Evolutionary conservation across 1,139 yeast species (phyloP).

Genomic region (Geotrichum phurueaensis): DNA sequence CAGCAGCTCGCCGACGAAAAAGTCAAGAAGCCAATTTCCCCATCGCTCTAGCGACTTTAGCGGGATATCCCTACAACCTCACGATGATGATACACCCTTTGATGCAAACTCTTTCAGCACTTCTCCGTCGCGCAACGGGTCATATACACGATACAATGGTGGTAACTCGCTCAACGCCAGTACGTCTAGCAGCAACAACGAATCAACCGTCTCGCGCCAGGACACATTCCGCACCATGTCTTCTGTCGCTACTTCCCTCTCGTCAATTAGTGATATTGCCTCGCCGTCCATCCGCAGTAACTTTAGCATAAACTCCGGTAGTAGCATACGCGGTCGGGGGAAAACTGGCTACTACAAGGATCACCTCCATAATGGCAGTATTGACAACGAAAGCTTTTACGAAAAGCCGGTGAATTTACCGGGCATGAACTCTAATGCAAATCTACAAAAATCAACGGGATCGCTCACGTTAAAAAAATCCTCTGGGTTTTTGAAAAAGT

Average conservation of each 20-base stretch:
- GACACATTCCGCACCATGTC: constrained; percentile 28
- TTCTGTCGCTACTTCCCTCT: constrained; percentile 25
- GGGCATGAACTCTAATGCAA: constrained; percentile 24
- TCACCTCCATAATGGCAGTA: constrained; percentile 6
- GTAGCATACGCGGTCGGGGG: constrained; percentile 44
- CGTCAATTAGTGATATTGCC: constrained; percentile 25
- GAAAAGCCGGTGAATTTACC: constrained; percentile 22
- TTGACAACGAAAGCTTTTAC: constrained; percentile 29
- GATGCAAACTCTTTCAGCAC: constrained; percentile 28
- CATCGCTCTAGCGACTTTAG: constrained; percentile 22
- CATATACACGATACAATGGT: neutral
- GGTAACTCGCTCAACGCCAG: neutral
- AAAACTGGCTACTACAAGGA: constrained; percentile 10
- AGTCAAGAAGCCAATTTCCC: constrained; percentile 4
- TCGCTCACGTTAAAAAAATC: constrained; percentile 30
- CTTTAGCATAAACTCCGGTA: constrained; percentile 85
- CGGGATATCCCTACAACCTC: constrained; percentile 21
- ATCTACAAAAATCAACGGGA: neutral
- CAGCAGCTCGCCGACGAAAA: neutral
- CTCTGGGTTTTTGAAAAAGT: constrained; percentile 51
- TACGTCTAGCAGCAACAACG: constrained; percentile 1
- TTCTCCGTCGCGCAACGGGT: constrained; percentile 8
- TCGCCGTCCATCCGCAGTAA: constrained; percentile 45
- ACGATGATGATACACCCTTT: constrained; percentile 26
- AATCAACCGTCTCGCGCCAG: constrained; percentile 25